Conservation (phyloP, 495 filamentous ascomycete species). For the Aspergillus incahuasiensis region DNA sequence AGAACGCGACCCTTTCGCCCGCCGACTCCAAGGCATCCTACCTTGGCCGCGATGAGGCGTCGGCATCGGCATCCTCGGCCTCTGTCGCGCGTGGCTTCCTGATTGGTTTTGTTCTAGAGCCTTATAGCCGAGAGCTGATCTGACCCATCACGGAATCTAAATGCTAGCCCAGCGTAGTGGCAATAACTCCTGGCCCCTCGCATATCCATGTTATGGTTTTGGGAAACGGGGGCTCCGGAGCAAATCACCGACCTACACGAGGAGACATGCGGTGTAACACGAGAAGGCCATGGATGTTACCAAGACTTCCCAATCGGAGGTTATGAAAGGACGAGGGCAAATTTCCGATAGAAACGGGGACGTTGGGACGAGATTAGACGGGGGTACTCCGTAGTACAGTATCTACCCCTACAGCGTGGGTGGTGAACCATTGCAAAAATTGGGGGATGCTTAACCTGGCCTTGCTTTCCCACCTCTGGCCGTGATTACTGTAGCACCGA, state of each 20-base stretch:
- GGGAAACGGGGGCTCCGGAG: background rate
- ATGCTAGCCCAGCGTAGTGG: background rate
- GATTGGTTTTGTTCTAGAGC: conserved; percentile 2
- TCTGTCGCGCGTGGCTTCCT: background rate
- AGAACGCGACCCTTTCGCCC: background rate
- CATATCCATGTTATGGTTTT: conserved; percentile 1
- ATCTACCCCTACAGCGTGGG: background rate
- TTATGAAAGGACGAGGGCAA: background rate
- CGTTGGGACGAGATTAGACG: background rate
- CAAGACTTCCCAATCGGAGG: background rate
- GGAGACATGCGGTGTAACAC: conserved; percentile 9
- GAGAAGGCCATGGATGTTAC: background rate
- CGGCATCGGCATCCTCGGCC: background rate
- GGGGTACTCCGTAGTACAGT: background rate
- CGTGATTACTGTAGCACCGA: background rate
- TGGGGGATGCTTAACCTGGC: background rate
- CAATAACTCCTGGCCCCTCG: conserved; percentile 8
- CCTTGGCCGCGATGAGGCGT: background rate
- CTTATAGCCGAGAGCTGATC: background rate
- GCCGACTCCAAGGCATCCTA: background rate
- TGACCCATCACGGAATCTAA: background rate
- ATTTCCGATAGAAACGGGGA: background rate
- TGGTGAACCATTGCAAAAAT: background rate
- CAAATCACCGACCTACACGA: conserved; percentile 16
- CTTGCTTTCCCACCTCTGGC: background rate